Conservation (phyloP, 306 rosid genomes). For the Prinsepia uniflora region DNA sequence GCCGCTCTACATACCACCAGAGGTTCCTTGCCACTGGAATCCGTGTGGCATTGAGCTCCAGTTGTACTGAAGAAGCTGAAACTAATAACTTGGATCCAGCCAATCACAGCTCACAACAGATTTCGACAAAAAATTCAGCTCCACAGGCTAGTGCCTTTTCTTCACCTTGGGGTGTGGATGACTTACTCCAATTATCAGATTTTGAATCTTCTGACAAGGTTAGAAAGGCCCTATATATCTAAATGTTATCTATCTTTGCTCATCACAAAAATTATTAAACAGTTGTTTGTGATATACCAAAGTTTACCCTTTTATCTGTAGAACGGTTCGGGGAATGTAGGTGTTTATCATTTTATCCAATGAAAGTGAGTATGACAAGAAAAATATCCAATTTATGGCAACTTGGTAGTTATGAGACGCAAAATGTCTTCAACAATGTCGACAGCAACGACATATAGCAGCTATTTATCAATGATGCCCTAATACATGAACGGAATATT, state of each 20-base stretch:
- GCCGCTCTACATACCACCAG: slow-evolving; percentile 87
- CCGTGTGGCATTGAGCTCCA: slow-evolving; percentile 60
- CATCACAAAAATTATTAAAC: neutral
- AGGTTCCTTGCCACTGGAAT: slow-evolving; percentile 95
- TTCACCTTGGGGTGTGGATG: slow-evolving; percentile 84
- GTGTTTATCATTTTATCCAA: neutral
- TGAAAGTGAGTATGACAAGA: neutral
- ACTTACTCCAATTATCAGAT: slow-evolving; percentile 66
- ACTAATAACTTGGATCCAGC: slow-evolving; percentile 63
- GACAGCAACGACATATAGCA: neutral
- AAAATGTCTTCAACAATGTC: slow-evolving; percentile 1
- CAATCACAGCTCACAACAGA: slow-evolving; percentile 38
- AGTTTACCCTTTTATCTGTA: neutral
- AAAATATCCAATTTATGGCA: neutral
- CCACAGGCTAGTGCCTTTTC: slow-evolving; percentile 53
- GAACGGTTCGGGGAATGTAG: neutral
- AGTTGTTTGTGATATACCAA: neutral
- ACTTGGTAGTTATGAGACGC: neutral
- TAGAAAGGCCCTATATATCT: slow-evolving; percentile 4
- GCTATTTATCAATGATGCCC: neutral
- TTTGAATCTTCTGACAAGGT: slow-evolving; percentile 69
- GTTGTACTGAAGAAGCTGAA: slow-evolving; percentile 53
- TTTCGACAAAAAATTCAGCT: slow-evolving; percentile 40
- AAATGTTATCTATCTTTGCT: neutral
- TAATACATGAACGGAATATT: neutral